Conservation (phyloP, 2,329 filamentous ascomycete species). For the Cercospora zeina region DNA sequence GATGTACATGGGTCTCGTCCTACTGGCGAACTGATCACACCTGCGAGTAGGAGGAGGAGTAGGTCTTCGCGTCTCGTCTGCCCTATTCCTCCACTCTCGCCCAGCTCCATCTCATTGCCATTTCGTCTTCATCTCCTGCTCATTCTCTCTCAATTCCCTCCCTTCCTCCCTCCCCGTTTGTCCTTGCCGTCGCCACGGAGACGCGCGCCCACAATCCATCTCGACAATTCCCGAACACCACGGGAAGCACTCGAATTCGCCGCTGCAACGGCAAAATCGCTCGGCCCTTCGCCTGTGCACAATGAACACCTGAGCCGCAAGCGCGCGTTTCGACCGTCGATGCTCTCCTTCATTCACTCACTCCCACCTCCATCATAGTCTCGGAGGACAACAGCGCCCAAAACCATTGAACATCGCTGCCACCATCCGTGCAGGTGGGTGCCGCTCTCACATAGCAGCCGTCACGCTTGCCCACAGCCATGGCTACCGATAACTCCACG, state of each 20-base stretch:
- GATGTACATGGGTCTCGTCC: slow-evolving; percentile 5
- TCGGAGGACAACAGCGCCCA: slow-evolving; percentile 5
- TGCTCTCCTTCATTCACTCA: neutral
- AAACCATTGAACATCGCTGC: too few species aligned
- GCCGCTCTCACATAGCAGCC: slow-evolving; percentile 11
- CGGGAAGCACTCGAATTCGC: neutral
- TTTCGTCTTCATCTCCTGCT: neutral
- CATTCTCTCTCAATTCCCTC: neutral
- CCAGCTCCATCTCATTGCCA: neutral
- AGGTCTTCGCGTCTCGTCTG: too few species aligned
- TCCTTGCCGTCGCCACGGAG: neutral
- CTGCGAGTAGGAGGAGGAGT: too few species aligned
- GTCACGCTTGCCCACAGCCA: slow-evolving; percentile 7
- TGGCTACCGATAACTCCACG: slow-evolving; percentile 36
- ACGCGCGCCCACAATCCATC: neutral
- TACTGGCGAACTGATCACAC: neutral
- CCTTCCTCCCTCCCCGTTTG: neutral
- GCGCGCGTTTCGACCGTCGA: neutral
- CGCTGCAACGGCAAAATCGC: neutral
- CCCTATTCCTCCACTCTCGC: too few species aligned
- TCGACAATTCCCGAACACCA: neutral
- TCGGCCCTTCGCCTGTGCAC: neutral
- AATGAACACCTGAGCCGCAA: slow-evolving; percentile 1
- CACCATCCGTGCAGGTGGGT: slow-evolving; percentile 9
- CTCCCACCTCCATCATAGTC: neutral